These are phyloP conservation scores for Colletotrichum neosansevieriae DNA, from an alignment of 2,329 filamentous ascomycete genomes.

Conservation along the genomic window DNA sequence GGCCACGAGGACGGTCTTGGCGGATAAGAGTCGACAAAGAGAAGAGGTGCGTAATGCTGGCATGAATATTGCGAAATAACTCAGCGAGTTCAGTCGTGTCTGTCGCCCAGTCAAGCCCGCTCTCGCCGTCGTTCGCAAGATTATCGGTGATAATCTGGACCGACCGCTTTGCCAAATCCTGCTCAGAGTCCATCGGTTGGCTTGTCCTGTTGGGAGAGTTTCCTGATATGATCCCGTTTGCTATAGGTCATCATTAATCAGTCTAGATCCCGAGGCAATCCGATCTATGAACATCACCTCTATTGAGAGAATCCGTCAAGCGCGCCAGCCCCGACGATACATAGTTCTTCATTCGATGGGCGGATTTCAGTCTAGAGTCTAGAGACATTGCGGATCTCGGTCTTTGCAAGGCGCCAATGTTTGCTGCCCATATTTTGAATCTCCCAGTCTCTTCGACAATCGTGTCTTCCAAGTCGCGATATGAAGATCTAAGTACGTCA, in stretches of 20 bases:
- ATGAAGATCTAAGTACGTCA: background rate
- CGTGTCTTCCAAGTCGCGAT: background rate
- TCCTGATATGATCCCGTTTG: background rate
- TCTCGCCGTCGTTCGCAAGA: no score
- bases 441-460: conserved; percentile 10
- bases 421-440: conserved; percentile 20
- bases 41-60: conserved; percentile 19
- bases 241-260: background rate
- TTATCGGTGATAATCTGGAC: background rate
- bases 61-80: conserved; percentile 10
- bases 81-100: conserved; percentile 11
- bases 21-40: conserved; percentile 11
- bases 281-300: background rate
- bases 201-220: conserved; percentile 6
- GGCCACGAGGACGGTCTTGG: conserved; percentile 11
- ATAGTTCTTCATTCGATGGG: background rate
- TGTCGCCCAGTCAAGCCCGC: background rate
- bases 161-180: background rate
- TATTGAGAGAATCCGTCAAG: background rate
- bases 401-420: conserved; percentile 7
- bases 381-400: conserved; percentile 4
- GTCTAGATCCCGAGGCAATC: no score
- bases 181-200: background rate
- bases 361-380: background rate
- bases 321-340: background rate